Percentiles rank a stretch among this genome's conserved stretches.
These are phyloP conservation scores for Metschnikowia kunwiensis DNA, from an alignment of 805 yeast species.

Conservation along the genomic window DNA sequence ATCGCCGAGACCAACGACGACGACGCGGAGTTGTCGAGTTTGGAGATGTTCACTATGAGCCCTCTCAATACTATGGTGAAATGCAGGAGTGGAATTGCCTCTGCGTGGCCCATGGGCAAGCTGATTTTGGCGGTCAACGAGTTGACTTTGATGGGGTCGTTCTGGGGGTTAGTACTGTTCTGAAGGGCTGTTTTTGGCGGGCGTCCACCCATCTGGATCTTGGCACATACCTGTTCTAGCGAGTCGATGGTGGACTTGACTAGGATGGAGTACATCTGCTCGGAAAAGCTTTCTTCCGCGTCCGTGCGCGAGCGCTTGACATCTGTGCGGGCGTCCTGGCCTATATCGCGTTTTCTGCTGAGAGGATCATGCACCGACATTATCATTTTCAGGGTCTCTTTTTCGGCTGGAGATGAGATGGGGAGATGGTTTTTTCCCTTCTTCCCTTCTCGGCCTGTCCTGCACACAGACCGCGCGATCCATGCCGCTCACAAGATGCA, in stretches of 20 bases:
- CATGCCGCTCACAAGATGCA: no score
- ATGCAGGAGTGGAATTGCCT: slow-evolving; percentile 51
- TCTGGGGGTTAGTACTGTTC: slow-evolving; percentile 25
- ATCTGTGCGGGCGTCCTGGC: slow-evolving; percentile 17
- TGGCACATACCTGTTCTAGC: slow-evolving; percentile 50
- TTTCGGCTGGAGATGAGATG: slow-evolving; percentile 11
- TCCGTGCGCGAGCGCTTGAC: slow-evolving; percentile 21
- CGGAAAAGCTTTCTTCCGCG: slow-evolving; percentile 27
- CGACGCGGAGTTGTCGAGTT: slow-evolving; percentile 58
- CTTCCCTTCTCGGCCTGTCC: slow-evolving; percentile 5
- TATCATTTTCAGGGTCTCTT: slow-evolving; percentile 23
- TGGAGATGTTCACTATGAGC: slow-evolving; percentile 62
- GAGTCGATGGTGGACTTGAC: slow-evolving; percentile 68
- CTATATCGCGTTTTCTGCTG: slow-evolving; percentile 29
- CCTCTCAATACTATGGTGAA: slow-evolving; percentile 54
- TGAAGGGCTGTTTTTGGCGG: no score
- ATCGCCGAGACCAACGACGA: slow-evolving; percentile 57
- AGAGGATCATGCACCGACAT: slow-evolving; percentile 39
- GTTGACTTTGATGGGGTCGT: slow-evolving; percentile 55
- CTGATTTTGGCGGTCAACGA: slow-evolving; percentile 57
- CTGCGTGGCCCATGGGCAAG: slow-evolving; percentile 50
- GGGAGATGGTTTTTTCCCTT: slow-evolving; percentile 10
- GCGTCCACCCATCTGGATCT: background rate
- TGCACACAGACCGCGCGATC: no score
- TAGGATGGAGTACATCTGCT: slow-evolving; percentile 42